Evolutionary conservation across 2,329 filamentous ascomycete genomes (phyloP).

Genomic region (Huntiella omanensis): DNA sequence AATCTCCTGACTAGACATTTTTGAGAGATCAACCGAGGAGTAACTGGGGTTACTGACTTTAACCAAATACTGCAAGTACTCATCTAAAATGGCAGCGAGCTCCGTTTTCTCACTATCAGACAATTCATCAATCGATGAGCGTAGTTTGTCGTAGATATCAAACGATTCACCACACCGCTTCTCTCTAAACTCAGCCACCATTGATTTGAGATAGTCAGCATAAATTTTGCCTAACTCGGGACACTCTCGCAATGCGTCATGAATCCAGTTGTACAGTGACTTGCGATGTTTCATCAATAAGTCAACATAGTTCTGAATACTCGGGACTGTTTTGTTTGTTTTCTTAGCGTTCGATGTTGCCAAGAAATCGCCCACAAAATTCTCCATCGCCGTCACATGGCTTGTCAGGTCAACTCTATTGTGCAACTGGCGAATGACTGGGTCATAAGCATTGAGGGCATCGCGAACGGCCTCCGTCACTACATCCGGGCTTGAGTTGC

Average conservation of each 20-base stretch:
- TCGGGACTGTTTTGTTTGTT: slow-evolving; percentile 26
- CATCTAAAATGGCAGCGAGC: neutral
- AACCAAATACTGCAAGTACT: slow-evolving; percentile 9
- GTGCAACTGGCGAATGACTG: slow-evolving; percentile 54
- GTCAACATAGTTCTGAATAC: slow-evolving; percentile 53
- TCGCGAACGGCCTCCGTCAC: slow-evolving; percentile 52
- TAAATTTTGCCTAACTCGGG: slow-evolving; percentile 6
- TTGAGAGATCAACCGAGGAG: neutral
- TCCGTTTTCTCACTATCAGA: slow-evolving; percentile 1
- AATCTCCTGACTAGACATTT: neutral
- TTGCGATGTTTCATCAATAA: slow-evolving; percentile 45
- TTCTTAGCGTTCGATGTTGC: slow-evolving; percentile 14
- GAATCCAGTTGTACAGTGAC: slow-evolving; percentile 49
- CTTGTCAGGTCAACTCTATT: slow-evolving; percentile 51
- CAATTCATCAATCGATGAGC: neutral
- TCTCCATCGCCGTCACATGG: slow-evolving; percentile 46
- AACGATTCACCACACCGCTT: neutral
- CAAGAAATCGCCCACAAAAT: slow-evolving; percentile 54
- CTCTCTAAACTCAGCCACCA: slow-evolving; percentile 6
- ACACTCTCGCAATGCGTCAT: slow-evolving; percentile 29
- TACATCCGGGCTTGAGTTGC: slow-evolving; percentile 49
- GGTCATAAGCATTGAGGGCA: slow-evolving; percentile 48
- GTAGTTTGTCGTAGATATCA: slow-evolving; percentile 6
- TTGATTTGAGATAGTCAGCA: slow-evolving; percentile 6
- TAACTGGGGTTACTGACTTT: slow-evolving; percentile 8